These are phyloP conservation scores for Phytophthora quininea DNA, from an alignment of 352 stramenopile genomes.

Conservation along the genomic window DNA sequence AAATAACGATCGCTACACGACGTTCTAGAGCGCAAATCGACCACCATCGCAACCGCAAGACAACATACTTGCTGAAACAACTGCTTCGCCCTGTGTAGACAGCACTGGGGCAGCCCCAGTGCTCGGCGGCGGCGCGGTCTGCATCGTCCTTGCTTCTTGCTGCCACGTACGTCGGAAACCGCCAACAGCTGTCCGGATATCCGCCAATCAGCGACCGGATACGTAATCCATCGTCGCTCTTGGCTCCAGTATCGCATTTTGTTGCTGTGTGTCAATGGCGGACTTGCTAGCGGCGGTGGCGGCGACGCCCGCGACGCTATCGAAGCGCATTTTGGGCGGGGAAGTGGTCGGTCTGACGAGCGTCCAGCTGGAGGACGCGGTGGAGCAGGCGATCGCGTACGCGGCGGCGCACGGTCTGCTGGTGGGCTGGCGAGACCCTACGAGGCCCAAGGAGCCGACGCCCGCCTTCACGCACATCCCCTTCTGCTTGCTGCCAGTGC, in stretches of 20 bases:
- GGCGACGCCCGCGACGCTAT: conserved; percentile 19
- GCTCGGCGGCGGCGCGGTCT: not conserved
- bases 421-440: conserved; percentile 60
- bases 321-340: conserved; percentile 29
- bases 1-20: not conserved
- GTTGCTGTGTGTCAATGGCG: conserved; percentile 25
- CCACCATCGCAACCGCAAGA: conserved; percentile 2
- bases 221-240: no score
- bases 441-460: conserved; percentile 24
- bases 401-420: conserved; percentile 77
- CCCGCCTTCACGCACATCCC: conserved; percentile 79
- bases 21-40: not conserved
- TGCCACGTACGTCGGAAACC: not conserved
- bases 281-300: conserved; percentile 55
- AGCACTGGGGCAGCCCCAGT: not conserved
- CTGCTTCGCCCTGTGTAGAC: not conserved
- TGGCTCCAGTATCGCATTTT: no score
- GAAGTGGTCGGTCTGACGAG: conserved; percentile 46
- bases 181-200: no score
- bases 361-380: conserved; percentile 52
- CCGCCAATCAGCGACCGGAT: no score
- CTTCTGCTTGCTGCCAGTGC: conserved; percentile 74
- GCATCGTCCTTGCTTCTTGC: conserved; percentile 7
- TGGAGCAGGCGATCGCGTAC: conserved; percentile 77
- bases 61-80: conserved; percentile 16